These are phyloP conservation scores for Eurotiales sp. DNA, from an alignment of 2,329 filamentous ascomycete genomes.

Conservation along the genomic window DNA sequence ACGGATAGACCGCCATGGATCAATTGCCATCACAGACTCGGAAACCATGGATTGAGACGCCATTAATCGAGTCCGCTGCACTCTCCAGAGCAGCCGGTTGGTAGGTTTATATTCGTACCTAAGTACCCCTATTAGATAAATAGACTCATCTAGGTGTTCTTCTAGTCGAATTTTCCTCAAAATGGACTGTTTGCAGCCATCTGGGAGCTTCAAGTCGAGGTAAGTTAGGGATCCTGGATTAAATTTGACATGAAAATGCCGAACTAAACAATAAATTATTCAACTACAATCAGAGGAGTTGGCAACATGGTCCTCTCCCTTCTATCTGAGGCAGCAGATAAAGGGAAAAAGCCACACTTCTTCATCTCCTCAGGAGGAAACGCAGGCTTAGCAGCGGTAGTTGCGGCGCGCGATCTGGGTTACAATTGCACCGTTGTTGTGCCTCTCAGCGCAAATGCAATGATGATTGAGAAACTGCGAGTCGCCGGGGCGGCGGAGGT, in stretches of 20 bases:
- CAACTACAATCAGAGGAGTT: conserved; percentile 29
- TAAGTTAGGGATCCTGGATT: conserved; percentile 18
- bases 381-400: conserved; percentile 73
- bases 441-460: conserved; percentile 57
- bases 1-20: conserved; percentile 3
- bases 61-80: conserved; percentile 33
- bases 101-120: conserved; percentile 19
- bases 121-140: background rate
- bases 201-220: conserved; percentile 76
- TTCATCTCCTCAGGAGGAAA: conserved; percentile 77
- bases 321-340: conserved; percentile 22
- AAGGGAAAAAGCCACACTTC: conserved; percentile 55
- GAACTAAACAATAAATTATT: too few relatives aligned
- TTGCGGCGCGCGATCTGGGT: conserved; percentile 62
- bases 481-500: conserved; percentile 62
- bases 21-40: conserved; percentile 11
- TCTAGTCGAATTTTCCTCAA: conserved; percentile 72
- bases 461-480: conserved; percentile 67
- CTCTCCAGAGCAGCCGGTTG: conserved; percentile 38
- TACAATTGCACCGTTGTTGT: conserved; percentile 69
- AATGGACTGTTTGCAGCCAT: conserved; percentile 75
- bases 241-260: too few relatives aligned
- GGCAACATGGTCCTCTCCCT: conserved; percentile 33
- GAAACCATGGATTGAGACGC: conserved; percentile 39
- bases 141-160: background rate